These are phyloP conservation scores for Croton laevigatus DNA, from an alignment of 441 rosid species.

Conservation along the genomic window DNA sequence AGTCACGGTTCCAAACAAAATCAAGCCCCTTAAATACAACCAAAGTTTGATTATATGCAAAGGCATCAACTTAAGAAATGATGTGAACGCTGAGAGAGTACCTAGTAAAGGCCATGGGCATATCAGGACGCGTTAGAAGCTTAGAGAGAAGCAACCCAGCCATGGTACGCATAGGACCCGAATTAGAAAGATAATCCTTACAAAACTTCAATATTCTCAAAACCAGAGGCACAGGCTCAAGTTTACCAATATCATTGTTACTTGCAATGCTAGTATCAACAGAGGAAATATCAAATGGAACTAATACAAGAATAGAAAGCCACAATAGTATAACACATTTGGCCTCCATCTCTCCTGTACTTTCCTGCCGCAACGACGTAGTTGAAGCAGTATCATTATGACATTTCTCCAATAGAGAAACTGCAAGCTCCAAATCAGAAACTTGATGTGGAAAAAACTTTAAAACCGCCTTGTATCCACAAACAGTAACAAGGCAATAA, in stretches of 20 bases:
- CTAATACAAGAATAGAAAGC: constrained; percentile 92
- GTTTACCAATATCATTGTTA: constrained; percentile 34
- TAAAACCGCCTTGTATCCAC: constrained; percentile 83
- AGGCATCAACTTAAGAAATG: neutral
- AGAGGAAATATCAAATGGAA: constrained; percentile 92
- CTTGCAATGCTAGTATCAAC: constrained; percentile 73
- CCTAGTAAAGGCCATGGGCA: constrained; percentile 80
- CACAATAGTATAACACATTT: constrained; percentile 83
- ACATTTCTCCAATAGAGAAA: constrained; percentile 75
- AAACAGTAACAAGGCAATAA: constrained; percentile 77
- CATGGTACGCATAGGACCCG: constrained; percentile 93
- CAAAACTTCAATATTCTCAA: constrained; percentile 65
- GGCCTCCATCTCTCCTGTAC: constrained; percentile 97
- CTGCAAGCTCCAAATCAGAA: constrained; percentile 88
- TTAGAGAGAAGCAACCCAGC: constrained; percentile 75
- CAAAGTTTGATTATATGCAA: neutral
- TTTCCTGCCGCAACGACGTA: constrained; percentile 74
- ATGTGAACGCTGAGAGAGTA: constrained; percentile 23
- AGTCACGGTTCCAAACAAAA: neutral
- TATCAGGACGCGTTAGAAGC: constrained; percentile 91
- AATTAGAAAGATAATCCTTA: constrained; percentile 77
- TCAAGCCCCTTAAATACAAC: neutral
- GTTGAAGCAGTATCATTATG: constrained; percentile 44
- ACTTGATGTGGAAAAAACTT: constrained; percentile 96
- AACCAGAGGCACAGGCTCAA: constrained; percentile 69